Evolutionary conservation across 108 stramenopile species (phyloP).

Genomic region (Discostella stelligeroides): DNA sequence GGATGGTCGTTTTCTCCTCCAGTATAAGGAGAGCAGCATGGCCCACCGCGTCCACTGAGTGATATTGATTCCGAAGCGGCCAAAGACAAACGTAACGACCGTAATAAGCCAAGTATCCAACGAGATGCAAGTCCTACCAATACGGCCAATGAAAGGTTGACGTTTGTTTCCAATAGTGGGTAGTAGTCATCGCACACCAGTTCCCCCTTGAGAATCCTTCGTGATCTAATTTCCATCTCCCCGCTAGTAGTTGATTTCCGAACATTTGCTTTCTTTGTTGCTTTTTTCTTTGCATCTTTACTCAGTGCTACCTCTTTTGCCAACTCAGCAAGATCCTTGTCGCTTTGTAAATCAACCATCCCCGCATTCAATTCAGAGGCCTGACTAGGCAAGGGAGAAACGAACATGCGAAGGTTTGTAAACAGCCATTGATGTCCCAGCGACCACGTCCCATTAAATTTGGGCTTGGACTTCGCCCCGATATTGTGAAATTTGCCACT

Average conservation of each 20-base stretch:
- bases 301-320: background rate
- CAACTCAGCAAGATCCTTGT: conserved; percentile 26
- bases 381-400: conserved; percentile 21
- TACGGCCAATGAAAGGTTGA: conserved; percentile 24
- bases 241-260: background rate
- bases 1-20: conserved; percentile 20
- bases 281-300: background rate
- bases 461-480: conserved; percentile 19
- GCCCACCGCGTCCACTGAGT: conserved; percentile 14
- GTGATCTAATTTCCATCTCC: conserved; percentile 24
- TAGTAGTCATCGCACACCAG: conserved; percentile 20
- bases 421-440: conserved; percentile 34
- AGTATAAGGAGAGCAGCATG: conserved; percentile 39
- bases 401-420: conserved; percentile 34
- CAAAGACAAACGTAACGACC: conserved; percentile 29
- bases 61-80: conserved; percentile 1
- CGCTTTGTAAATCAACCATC: conserved; percentile 41
- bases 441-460: conserved; percentile 9
- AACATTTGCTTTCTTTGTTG: background rate
- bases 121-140: conserved; percentile 26
- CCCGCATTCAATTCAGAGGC: conserved; percentile 33
- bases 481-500: conserved; percentile 2
- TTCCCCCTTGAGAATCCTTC: conserved; percentile 29
- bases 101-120: conserved; percentile 40
- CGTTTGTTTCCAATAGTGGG: conserved; percentile 21